These are phyloP conservation scores for Aspergillus candidus DNA, from an alignment of 2,329 filamentous ascomycete species.

Conservation along the genomic window DNA sequence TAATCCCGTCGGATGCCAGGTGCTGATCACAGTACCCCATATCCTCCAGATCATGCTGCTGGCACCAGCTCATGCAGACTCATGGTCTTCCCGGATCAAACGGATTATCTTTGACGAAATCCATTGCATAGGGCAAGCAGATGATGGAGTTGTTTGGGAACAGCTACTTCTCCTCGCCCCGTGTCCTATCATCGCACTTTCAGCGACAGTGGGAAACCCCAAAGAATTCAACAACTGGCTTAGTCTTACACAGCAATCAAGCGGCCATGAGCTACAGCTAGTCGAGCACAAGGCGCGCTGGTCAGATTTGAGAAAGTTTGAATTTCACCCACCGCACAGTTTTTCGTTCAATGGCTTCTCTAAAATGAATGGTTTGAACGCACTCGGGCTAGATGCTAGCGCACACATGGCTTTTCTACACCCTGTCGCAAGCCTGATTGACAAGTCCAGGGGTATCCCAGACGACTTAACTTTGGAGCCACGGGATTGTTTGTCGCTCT, in stretches of 20 bases:
- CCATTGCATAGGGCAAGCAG: constrained; percentile 69
- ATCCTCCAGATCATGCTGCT: constrained; percentile 74
- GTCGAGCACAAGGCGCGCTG: constrained; percentile 64
- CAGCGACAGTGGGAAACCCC: constrained; percentile 73
- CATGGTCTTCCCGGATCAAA: constrained; percentile 63
- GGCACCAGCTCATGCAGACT: constrained; percentile 57
- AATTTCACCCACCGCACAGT: constrained; percentile 50
- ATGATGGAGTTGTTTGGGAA: constrained; percentile 73
- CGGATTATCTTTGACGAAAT: constrained; percentile 80
- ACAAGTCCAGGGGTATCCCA: constrained; percentile 57
- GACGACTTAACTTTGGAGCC: constrained; percentile 65
- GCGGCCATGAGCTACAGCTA: constrained; percentile 60
- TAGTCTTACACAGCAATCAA: constrained; percentile 54
- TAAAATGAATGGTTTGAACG: constrained; percentile 10
- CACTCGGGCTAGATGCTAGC: constrained; percentile 44
- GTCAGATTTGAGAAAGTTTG: constrained; percentile 71
- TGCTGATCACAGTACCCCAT: constrained; percentile 71
- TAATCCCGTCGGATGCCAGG: constrained; percentile 64
- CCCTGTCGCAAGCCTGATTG: constrained; percentile 58
- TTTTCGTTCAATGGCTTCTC: constrained; percentile 51
- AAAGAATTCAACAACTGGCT: constrained; percentile 66
- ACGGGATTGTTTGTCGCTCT: constrained; percentile 62
- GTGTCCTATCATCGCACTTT: constrained; percentile 72
- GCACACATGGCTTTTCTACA: constrained; percentile 57
- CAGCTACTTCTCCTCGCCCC: constrained; percentile 67